Evolutionary conservation across 345 rosid species (phyloP).

Genomic region (Rhodamnia argentea): DNA sequence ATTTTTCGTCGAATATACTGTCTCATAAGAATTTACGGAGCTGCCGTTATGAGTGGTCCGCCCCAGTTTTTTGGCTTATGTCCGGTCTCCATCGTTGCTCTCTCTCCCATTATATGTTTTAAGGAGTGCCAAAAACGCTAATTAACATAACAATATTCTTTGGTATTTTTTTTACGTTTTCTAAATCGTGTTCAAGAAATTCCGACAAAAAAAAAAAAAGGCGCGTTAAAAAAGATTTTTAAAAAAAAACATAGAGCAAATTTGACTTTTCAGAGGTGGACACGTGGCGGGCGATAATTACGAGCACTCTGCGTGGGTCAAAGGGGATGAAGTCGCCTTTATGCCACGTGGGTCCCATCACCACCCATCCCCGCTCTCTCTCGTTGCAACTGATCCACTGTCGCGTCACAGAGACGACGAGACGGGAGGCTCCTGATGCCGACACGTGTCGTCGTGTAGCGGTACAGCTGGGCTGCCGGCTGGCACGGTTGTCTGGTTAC

Average conservation of each 20-base stretch:
- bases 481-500: conserved; percentile 6
- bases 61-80: neutral
- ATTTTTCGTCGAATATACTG: too few relatives aligned
- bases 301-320: neutral
- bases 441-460: neutral
- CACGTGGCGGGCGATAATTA: neutral
- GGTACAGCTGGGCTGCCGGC: conserved; percentile 9
- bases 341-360: neutral
- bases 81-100: neutral
- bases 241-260: neutral
- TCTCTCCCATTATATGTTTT: neutral
- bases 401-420: neutral
- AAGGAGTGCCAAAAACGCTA: neutral
- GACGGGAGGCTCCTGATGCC: neutral
- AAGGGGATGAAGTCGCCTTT: neutral
- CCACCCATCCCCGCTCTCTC: neutral
- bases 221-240: too few relatives aligned
- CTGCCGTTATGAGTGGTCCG: neutral
- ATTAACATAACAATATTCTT: neutral
- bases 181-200: too few relatives aligned
- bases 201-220: too few relatives aligned
- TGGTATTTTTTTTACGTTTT: neutral
- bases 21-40: too few relatives aligned
- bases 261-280: neutral
- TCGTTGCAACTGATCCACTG: neutral